A percentile compares a stretch with the other conserved stretches of the same genome.
These are phyloP conservation scores for Saccharum hybrid DNA, from an alignment of 202 grass and related monocot genomes.

Conservation along the genomic window DNA sequence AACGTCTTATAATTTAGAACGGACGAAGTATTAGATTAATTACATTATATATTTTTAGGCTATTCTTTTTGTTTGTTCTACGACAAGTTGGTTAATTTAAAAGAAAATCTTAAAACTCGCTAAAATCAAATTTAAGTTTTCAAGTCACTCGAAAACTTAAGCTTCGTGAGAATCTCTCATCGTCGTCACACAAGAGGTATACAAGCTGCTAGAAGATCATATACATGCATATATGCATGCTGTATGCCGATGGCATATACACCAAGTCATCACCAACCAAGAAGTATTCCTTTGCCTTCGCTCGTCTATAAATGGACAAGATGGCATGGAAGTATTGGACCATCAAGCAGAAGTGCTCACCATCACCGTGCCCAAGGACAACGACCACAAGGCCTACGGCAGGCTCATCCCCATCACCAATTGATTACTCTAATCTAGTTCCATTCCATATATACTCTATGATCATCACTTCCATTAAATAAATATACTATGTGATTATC, in stretches of 20 bases:
- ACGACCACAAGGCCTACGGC: slow-evolving; percentile 41
- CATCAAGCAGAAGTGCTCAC: slow-evolving; percentile 63
- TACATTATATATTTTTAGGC: too few relatives aligned
- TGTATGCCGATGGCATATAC: neutral
- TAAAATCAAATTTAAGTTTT: neutral
- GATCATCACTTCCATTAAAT: neutral
- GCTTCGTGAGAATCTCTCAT: slow-evolving; percentile 9
- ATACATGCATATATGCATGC: neutral
- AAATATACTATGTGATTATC: neutral
- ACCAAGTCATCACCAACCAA: neutral
- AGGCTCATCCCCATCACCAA: slow-evolving; percentile 61
- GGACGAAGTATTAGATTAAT: too few relatives aligned
- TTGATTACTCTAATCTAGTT: neutral
- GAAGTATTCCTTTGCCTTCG: neutral
- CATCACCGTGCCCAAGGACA: slow-evolving; percentile 69
- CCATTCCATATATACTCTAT: neutral
- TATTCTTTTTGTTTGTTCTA: too few relatives aligned
- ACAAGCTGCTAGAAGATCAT: slow-evolving; percentile 40
- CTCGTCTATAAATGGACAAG: slow-evolving; percentile 35
- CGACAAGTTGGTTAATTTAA: too few relatives aligned
- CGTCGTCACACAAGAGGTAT: slow-evolving; percentile 15
- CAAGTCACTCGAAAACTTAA: too few relatives aligned
- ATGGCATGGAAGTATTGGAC: neutral
- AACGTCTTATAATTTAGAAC: too few relatives aligned
- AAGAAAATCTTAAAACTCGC: neutral